These are phyloP conservation scores for Staphylotrichum longicolle DNA, from an alignment of 495 filamentous ascomycete genomes.

Conservation along the genomic window DNA sequence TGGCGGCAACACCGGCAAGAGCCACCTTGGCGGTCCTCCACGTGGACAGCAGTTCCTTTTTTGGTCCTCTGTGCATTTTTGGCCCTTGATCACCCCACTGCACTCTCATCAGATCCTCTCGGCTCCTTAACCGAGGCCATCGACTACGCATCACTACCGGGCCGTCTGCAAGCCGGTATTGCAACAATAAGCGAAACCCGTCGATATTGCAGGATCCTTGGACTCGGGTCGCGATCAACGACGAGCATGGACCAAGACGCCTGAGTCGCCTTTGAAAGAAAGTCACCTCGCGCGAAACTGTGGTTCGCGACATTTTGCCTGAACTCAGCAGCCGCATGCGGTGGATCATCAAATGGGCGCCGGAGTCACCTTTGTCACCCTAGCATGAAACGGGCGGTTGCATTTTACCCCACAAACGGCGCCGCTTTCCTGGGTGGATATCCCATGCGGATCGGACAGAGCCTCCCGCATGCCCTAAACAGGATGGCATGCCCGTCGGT, in stretches of 20 bases:
- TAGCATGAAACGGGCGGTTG: constrained; percentile 18
- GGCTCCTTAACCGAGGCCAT: not conserved
- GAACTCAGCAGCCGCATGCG: constrained; percentile 4
- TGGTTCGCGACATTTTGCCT: constrained; percentile 17
- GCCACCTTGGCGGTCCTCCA: constrained; percentile 7
- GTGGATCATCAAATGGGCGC: not conserved
- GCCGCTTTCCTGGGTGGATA: constrained; percentile 7
- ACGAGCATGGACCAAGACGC: constrained; percentile 1
- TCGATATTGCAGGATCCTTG: constrained; percentile 31
- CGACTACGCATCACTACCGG: constrained; percentile 21
- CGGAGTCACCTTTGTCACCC: too few species aligned
- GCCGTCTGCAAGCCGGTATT: constrained; percentile 26
- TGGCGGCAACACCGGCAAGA: too few species aligned
- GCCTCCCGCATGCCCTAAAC: constrained; percentile 17
- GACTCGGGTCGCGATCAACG: constrained; percentile 19
- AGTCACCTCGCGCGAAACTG: too few species aligned
- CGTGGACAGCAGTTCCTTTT: not conserved
- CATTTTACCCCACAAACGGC: constrained; percentile 22
- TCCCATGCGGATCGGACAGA: constrained; percentile 22
- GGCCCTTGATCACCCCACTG: too few species aligned
- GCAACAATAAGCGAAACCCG: constrained; percentile 11
- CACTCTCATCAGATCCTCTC: too few species aligned
- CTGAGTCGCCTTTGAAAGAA: too few species aligned
- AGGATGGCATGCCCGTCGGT: constrained; percentile 4
- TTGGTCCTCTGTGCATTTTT: not conserved